Evolutionary conservation across 352 stramenopile genomes (phyloP).

Genomic region (Globisporangium paroecandrum): DNA sequence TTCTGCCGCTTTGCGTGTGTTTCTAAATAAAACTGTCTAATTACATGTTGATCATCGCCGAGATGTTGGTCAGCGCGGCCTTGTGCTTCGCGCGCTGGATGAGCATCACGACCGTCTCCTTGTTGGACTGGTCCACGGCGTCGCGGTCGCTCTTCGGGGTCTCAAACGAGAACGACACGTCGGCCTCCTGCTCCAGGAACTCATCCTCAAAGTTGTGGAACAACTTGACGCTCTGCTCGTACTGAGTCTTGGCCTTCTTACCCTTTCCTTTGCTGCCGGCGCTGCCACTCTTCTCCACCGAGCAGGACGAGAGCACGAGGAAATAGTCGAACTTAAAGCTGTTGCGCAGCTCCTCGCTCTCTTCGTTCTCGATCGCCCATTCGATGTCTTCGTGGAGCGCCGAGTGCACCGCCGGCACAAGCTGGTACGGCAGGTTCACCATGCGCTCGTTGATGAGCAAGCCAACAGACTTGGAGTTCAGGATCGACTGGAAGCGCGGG

Average conservation of each 20-base stretch:
- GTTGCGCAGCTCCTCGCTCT: constrained; percentile 50
- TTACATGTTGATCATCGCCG: constrained; percentile 84
- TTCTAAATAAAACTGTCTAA: constrained; percentile 39
- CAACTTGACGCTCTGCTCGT: constrained; percentile 66
- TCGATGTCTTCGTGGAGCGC: constrained; percentile 85
- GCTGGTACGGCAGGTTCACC: constrained; percentile 84
- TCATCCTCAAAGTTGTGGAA: constrained; percentile 88
- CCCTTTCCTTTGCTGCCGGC: constrained; percentile 30
- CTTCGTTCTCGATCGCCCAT: constrained; percentile 77
- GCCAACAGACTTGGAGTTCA: constrained; percentile 54
- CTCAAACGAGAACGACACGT: constrained; percentile 70
- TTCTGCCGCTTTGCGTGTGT: background rate
- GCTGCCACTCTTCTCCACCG: constrained; percentile 44
- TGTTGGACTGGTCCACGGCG: constrained; percentile 49
- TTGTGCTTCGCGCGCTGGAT: constrained; percentile 80
- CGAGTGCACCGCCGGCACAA: constrained; percentile 75
- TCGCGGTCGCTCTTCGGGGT: constrained; percentile 64
- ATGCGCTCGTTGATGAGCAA: constrained; percentile 83
- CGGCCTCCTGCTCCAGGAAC: constrained; percentile 74
- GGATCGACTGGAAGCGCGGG: constrained; percentile 54
- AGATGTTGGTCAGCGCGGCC: constrained; percentile 67
- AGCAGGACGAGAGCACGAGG: constrained; percentile 66
- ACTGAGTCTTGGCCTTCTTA: constrained; percentile 76
- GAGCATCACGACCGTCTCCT: constrained; percentile 76
- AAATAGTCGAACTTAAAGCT: constrained; percentile 85